These are phyloP conservation scores for Sugiyamaella marilandica DNA, from an alignment of 805 yeast genomes.

Conservation along the genomic window DNA sequence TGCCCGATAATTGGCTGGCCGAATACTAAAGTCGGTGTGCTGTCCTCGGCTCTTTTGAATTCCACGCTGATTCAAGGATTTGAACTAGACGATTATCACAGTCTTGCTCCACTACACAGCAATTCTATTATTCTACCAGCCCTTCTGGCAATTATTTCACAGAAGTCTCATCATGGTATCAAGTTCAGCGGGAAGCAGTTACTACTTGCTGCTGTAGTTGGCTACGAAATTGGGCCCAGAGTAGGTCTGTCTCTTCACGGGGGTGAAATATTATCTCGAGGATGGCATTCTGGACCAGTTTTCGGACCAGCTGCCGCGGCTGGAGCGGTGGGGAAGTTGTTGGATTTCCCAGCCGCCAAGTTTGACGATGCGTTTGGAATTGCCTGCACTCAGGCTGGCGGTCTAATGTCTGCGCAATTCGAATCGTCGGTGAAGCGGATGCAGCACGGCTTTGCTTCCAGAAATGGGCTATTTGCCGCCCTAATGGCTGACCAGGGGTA, in stretches of 20 bases:
- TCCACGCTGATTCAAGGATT: constrained; percentile 12
- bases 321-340: constrained; percentile 7
- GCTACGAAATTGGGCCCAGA: constrained; percentile 14
- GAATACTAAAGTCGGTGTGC: background rate
- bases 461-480: constrained; percentile 14
- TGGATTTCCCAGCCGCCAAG: constrained; percentile 3
- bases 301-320: constrained; percentile 14
- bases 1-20: constrained; percentile 13
- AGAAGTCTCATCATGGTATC: background rate
- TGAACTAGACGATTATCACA: constrained; percentile 14
- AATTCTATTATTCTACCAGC: constrained; percentile 13
- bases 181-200: constrained; percentile 7
- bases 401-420: constrained; percentile 15
- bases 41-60: constrained; percentile 9
- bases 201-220: constrained; percentile 4
- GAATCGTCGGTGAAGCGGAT: constrained; percentile 15
- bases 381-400: constrained; percentile 16
- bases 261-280: constrained; percentile 9
- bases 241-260: constrained; percentile 9
- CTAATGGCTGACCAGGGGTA: constrained; percentile 10
- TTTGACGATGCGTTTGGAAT: constrained; percentile 15
- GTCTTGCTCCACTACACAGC: constrained; percentile 14
- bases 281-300: constrained; percentile 15
- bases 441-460: constrained; percentile 17
- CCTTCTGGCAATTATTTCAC: background rate